Evolutionary conservation across 164 flowering plant genomes (phyloP), one percentile per base, ranked within the genome.

Genomic region (Tinospora cordifolia): DNA sequence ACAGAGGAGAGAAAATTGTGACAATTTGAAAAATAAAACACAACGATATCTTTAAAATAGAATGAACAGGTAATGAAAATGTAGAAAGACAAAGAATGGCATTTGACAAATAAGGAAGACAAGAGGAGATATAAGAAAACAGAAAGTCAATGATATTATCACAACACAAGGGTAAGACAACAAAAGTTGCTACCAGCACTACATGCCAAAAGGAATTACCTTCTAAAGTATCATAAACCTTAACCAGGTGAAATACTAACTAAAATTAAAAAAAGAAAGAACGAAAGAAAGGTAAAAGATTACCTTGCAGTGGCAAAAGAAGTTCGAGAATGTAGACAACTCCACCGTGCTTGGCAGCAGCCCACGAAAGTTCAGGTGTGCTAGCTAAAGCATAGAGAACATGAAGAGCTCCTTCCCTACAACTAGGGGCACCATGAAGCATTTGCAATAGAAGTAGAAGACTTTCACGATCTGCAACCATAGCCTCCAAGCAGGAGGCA

Each of bases 291-390:
- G 66, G 13, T 36, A 21, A 60, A 36, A 75, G 11, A 27, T 76
- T 81, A 94, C 99, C 93, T 79, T 87, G 86, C 76, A 85, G 71
- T 58, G 98, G 99, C 78, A 95, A 83, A 58, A 95, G 90, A 83
- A 95, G 87, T 76, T 90, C 96, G 74, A 95, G 97, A 83, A 95
- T 95, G 84, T 88, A 95, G 14, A 95, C 92, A 13, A 90, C 99
- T 62, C 99, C 99, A 74, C 99, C 99, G 84, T 92, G 94, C 83
- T 92, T 95, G 72, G 99, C 99, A 82, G 96, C 98, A 40, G 96
- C 87, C 99, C 99, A 95, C 69, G 98, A 98, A 76, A 95, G 94
- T 80, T 95, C 99, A 47, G 99, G 82, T 38, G 99, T 95, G 84
- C 96, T 85, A 67, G 99, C 99, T 87, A 95, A 84, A 46, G 99